Base-by-base conservation (phyloP, 345 rosid species). In the Noccaea caerulescens region DNA sequence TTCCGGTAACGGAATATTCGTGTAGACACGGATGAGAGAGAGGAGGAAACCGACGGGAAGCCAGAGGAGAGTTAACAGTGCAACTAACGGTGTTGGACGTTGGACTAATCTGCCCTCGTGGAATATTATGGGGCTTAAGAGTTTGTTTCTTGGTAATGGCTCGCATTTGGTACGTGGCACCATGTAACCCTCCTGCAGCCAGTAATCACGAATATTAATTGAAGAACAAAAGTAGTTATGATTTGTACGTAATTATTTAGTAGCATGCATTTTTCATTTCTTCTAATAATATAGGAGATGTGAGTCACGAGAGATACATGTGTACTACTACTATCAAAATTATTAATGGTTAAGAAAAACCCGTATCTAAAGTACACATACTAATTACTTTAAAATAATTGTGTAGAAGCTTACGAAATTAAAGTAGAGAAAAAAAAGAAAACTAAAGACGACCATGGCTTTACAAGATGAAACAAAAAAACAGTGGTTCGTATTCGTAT, bases 51-150 rank as follows among this genome's bases (percentile, higher is more conserved):
- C 97, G 32, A 91, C 71, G 47, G 98, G 98, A 43, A 93, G 84
- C 98, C 98, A 93, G 0, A 89, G 57, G 78, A 63, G 87, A 49
- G 91, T 84, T 70, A 87, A 43, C 65, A 89, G 39, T 25, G 93
- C 96, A 63, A 78, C 86, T 63, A 87, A 80, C 58, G 97, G 97
- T 79, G 78, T 79, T 25, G 97, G 98, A 1, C 91, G 88, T 62
- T 89, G 94, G 14, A 89, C 97, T 4, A 93, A 71, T 7, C 98
- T 94, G 27, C 98, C 98, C 42, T 93, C 98, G 66, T 93, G 97
- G 88, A 93, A 93, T 80, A 93, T 87, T 58, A 91, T 81, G 30
- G 85, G 84, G 66, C 81, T 86, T 75, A 87, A 89, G 13, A 93
- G 85, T 81, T 88, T 88, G 84, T 82, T 85, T 75, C 91, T 80